phyloP scores from a whole-genome alignment of 805 yeast genomes.

The Teunomyces aglyptinius region DNA sequence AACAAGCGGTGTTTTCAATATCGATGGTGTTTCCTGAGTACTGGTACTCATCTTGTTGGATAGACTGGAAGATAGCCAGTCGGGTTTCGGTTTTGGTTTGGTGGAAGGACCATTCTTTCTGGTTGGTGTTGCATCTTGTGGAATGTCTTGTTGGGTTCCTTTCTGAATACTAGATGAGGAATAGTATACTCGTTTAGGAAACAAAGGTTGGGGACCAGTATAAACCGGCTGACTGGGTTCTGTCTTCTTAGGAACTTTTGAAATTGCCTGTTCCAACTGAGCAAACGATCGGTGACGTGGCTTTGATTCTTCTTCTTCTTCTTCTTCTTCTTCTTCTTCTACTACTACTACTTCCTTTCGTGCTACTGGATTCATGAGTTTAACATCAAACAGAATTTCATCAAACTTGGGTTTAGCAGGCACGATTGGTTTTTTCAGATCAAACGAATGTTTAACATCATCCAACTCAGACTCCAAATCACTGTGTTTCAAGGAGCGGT shows the following conservation, averaged over 20 bases:
- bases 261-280: neutral
- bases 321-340: neutral
- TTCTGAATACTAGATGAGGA: constrained; percentile 10
- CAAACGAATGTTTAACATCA: constrained; percentile 6
- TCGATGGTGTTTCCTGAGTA: constrained; percentile 6
- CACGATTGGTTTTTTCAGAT: constrained; percentile 7
- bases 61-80: constrained; percentile 15
- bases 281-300: constrained; percentile 7
- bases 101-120: neutral
- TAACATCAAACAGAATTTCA: constrained; percentile 10
- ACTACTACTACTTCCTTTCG: neutral
- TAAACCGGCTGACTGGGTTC: neutral
- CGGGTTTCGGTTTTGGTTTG: constrained; percentile 8
- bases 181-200: constrained; percentile 13
- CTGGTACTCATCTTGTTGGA: constrained; percentile 6
- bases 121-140: constrained; percentile 9
- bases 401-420: neutral
- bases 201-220: constrained; percentile 11
- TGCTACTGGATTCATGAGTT: constrained; percentile 18
- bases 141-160: neutral
- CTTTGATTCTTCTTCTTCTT: neutral
- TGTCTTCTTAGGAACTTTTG: neutral
- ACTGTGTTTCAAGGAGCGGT: constrained; percentile 8
- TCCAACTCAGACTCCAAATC: neutral
- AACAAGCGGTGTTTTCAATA: constrained; percentile 4